Conservation (phyloP, 176 grass and related monocot species). For the Aechmea fasciata region DNA sequence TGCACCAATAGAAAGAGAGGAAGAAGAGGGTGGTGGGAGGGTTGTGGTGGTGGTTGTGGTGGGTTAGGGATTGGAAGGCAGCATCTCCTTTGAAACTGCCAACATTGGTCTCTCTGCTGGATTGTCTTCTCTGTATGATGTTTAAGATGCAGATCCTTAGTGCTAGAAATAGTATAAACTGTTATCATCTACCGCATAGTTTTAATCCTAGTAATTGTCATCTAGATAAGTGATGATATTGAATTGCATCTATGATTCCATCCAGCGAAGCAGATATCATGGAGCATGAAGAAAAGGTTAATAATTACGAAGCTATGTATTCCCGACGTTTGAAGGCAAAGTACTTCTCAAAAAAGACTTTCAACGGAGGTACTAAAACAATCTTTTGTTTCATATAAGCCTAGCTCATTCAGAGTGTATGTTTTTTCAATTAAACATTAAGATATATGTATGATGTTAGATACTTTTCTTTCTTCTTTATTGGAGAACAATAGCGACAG, state of each 20-base stretch:
- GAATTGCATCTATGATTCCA: neutral
- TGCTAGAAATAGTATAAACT: neutral
- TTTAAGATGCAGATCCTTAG: neutral
- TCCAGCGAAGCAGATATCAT: slow-evolving; percentile 10
- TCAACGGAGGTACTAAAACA: slow-evolving; percentile 19
- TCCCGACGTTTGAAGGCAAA: slow-evolving; percentile 16
- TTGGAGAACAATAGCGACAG: neutral
- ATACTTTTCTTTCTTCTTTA: neutral
- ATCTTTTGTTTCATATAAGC: neutral
- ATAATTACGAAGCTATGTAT: slow-evolving; percentile 17
- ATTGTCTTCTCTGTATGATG: neutral
- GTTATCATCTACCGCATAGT: neutral
- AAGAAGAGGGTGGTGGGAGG: neutral
- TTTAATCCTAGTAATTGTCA: neutral
- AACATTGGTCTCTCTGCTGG: neutral
- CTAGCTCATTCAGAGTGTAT: neutral
- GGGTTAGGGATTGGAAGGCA: neutral
- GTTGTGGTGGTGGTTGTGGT: neutral
- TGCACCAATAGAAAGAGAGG: neutral
- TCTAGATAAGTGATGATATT: neutral
- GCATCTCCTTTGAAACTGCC: neutral
- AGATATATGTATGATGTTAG: neutral
- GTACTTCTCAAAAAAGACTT: slow-evolving; percentile 21
- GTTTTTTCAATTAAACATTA: neutral
- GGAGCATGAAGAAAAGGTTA: slow-evolving; percentile 15